Evolutionary conservation across 305 asterid genomes (phyloP), one percentile per base, ranked within the genome.

Genomic region (Plantago coronopus): DNA sequence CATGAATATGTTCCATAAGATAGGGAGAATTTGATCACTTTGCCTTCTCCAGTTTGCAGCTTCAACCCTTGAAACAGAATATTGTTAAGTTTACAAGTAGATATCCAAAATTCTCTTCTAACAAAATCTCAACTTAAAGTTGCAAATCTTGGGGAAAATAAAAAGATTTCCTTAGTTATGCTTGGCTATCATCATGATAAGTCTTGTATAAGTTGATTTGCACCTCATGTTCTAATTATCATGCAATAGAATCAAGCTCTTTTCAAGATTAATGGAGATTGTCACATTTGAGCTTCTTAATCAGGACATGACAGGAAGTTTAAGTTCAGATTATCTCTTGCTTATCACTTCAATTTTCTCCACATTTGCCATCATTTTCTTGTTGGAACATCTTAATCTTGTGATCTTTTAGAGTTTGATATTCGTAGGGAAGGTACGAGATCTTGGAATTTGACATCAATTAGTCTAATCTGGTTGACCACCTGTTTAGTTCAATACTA

Each of bases 1-100:
- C 23, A 51, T 81, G 79, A 78, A 79, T 76, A 76, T 79, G 63
- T 76, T 74, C 83, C 65, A 69, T 48, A 49, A 54, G 54, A 59
- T 45, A 68, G 49, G 72, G 68, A 63, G 68, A 63, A 63, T 58
- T 69, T 20, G 29, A 22, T 48, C 47, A 25, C 42, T 57, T 42
- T 58, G 49, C 58, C 78, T 65, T 69, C 25, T 47, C 17, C 17
- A 57, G 49, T 59, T 20, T 38, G 34, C 17, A 46, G 48, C 54
- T 59, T 61, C 59, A 72, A 54, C 75, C 76, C 71, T 69, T 70
- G 71, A 67, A 53, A 54, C 47, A 55, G 79, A 67, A 74, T 70
- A 67, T 61, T 11, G 42, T 40, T 64, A 18, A 49, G 59, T 54
- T 9, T 31, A 54, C 42, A 22, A 51, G 29, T 27, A 29, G 56